Conservation (phyloP, 768 basidiomycete genomes). For the Polyporus arcularius region DNA sequence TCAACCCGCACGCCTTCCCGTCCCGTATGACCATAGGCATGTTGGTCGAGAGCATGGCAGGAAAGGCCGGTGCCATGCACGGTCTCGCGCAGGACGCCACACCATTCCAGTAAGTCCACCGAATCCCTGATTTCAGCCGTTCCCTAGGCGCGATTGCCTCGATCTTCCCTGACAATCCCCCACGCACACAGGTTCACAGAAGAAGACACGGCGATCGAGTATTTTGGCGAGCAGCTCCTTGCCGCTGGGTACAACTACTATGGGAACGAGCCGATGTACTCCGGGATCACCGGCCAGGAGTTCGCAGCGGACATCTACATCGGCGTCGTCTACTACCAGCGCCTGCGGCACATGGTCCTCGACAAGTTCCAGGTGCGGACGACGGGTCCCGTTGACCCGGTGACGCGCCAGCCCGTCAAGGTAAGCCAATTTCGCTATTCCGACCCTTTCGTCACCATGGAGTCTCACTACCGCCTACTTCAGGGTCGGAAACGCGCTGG, state of each 20-base stretch:
- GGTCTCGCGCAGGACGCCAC: slow-evolving; percentile 98
- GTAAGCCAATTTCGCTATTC: slow-evolving; percentile 42
- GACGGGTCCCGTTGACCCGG: slow-evolving; percentile 93
- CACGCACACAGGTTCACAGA: slow-evolving; percentile 77
- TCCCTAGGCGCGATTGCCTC: not conserved
- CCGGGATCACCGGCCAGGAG: slow-evolving; percentile 97
- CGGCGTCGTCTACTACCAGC: slow-evolving; percentile 98
- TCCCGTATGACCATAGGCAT: slow-evolving; percentile 99
- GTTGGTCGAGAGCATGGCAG: slow-evolving; percentile 99
- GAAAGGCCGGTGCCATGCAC: slow-evolving; percentile 99
- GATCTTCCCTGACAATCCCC: not conserved
- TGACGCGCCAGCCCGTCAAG: slow-evolving; percentile 97
- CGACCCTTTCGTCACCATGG: not conserved
- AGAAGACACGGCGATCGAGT: slow-evolving; percentile 94
- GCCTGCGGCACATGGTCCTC: slow-evolving; percentile 97
- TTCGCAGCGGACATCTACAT: slow-evolving; percentile 99
- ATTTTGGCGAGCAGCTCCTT: slow-evolving; percentile 93
- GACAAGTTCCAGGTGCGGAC: slow-evolving; percentile 99
- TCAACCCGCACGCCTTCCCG: slow-evolving; percentile 99
- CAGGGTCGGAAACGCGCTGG: slow-evolving; percentile 96
- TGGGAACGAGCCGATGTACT: slow-evolving; percentile 99
- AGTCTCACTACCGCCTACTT: slow-evolving; percentile 6
- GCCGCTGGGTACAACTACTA: slow-evolving; percentile 98
- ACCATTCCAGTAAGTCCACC: slow-evolving; percentile 81
- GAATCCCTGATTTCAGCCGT: not conserved